These are phyloP conservation scores for Corymbia calophylla DNA, from an alignment of 441 rosid genomes.

Conservation along the genomic window DNA sequence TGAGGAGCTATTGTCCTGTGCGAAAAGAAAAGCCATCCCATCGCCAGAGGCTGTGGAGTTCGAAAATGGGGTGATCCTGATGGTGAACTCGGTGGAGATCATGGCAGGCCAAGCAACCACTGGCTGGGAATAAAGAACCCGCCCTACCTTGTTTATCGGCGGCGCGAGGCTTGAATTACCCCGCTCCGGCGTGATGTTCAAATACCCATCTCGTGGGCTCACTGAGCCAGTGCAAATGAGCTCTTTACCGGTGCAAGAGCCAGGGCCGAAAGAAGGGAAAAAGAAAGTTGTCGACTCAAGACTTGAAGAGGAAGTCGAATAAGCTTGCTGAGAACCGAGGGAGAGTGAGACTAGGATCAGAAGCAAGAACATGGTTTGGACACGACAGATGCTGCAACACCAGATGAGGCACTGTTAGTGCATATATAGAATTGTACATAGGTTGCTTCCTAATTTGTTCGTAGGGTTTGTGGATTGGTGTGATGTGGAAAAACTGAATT, in stretches of 20 bases:
- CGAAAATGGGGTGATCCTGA: conserved; percentile 13
- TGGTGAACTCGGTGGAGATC: conserved; percentile 24
- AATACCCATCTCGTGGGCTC: conserved; percentile 5
- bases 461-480: neutral
- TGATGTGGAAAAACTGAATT: neutral
- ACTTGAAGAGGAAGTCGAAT: neutral
- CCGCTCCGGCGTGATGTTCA: conserved; percentile 11
- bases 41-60: conserved; percentile 15
- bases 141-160: conserved; percentile 6
- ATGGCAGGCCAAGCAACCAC: conserved; percentile 28
- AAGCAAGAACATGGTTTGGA: neutral
- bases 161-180: neutral
- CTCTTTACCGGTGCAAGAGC: conserved; percentile 5
- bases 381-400: neutral
- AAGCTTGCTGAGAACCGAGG: neutral
- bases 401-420: neutral
- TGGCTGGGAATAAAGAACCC: conserved; percentile 18
- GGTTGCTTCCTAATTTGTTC: neutral
- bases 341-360: neutral
- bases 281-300: neutral
- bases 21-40: conserved; percentile 29
- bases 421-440: neutral
- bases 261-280: conserved; percentile 11
- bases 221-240: conserved; percentile 23
- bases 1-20: conserved; percentile 14